Percentiles rank a stretch among this genome's conserved stretches.
These are phyloP conservation scores for Diversispora epigaea DNA, from an alignment of 192 early-diverging fungal genomes.

Conservation along the genomic window DNA sequence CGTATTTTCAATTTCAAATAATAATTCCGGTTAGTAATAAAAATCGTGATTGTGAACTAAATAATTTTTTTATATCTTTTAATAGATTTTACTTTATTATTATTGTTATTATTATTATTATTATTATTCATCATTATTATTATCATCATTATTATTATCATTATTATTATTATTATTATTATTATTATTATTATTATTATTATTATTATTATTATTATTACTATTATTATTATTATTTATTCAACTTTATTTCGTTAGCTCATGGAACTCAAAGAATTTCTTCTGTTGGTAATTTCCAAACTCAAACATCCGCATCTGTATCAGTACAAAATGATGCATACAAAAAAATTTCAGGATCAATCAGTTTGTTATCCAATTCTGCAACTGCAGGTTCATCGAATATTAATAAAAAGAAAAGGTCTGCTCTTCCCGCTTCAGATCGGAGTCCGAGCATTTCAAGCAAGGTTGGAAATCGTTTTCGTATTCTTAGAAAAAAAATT, in stretches of 20 bases:
- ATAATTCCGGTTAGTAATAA: slow-evolving; percentile 46
- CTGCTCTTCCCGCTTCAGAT: slow-evolving; percentile 9
- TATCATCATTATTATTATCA: too few species aligned
- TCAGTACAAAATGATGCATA: slow-evolving; percentile 4
- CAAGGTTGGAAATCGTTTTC: slow-evolving; percentile 15
- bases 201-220: too few species aligned
- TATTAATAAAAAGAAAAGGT: slow-evolving; percentile 29
- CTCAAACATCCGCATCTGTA: slow-evolving; percentile 31
- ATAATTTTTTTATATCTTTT: too few species aligned
- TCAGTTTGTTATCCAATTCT: too few species aligned
- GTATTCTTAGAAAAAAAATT: too few species aligned
- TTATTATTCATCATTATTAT: background rate
- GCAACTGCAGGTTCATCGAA: background rate
- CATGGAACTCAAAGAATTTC: slow-evolving; percentile 47
- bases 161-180: too few species aligned
- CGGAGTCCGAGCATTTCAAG: background rate
- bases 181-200: too few species aligned
- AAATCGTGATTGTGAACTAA: too few species aligned
- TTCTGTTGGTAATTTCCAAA: slow-evolving; percentile 58
- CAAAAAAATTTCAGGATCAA: slow-evolving; percentile 6
- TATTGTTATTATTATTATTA: background rate
- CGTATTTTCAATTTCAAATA: slow-evolving; percentile 47
- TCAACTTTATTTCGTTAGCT: slow-evolving; percentile 1
- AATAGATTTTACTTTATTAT: background rate
- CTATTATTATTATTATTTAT: too few species aligned